These are phyloP conservation scores for Pezicula carpinea DNA, from an alignment of 2,329 filamentous ascomycete species.

Conservation along the genomic window DNA sequence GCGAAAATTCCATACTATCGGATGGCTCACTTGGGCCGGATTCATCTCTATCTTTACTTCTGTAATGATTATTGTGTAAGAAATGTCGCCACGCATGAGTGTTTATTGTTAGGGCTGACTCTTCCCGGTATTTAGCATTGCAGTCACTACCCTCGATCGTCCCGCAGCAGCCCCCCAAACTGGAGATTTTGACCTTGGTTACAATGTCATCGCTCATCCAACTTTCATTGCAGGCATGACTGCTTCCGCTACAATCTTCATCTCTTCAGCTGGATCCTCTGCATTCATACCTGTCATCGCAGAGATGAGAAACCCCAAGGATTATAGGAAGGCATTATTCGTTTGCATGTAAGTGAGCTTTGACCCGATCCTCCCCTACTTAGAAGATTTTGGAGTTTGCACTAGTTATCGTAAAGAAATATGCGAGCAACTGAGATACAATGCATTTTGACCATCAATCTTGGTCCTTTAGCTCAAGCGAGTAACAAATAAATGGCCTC, in stretches of 20 bases:
- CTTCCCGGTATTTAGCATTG: conserved; percentile 29
- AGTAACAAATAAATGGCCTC: too few relatives aligned
- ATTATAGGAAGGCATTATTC: conserved; percentile 56
- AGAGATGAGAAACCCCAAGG: conserved; percentile 55
- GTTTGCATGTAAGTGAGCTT: conserved; percentile 43
- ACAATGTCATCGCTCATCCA: conserved; percentile 47
- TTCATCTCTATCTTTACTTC: conserved; percentile 54
- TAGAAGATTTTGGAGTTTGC: too few relatives aligned
- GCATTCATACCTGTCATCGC: conserved; percentile 59
- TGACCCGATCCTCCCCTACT: too few relatives aligned
- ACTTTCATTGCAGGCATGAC: conserved; percentile 54
- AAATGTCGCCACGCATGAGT: not conserved
- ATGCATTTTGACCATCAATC: too few relatives aligned
- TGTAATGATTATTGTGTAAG: conserved; percentile 40
- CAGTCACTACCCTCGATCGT: conserved; percentile 49
- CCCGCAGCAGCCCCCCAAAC: conserved; percentile 55
- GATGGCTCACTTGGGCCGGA: conserved; percentile 55
- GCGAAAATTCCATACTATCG: conserved; percentile 54
- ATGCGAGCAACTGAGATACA: too few relatives aligned
- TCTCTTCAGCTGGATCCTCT: conserved; percentile 50
- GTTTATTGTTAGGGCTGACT: not conserved
- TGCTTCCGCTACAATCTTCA: conserved; percentile 52
- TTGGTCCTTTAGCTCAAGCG: too few relatives aligned
- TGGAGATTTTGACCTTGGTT: conserved; percentile 55
- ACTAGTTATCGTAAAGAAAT: too few relatives aligned